Evolutionary conservation across 139 green algal genomes (phyloP), one percentile per base, ranked within the genome.

Genomic region (Chlamydomonas asymmetrica): DNA sequence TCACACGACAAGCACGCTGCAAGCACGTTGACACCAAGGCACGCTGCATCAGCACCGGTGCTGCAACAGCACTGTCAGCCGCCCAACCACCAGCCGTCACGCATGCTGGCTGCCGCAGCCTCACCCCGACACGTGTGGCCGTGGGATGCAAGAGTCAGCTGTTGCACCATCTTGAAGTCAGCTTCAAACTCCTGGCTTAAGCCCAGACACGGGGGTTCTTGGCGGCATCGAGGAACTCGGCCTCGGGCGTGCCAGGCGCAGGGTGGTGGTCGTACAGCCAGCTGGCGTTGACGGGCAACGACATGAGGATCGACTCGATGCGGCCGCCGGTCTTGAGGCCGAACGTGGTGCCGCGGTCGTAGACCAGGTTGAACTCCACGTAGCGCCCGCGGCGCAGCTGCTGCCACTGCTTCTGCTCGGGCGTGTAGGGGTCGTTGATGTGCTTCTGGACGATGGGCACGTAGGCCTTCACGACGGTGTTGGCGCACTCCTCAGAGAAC

Each of bases 341-440:
- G 81, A 99, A 99, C 31, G 91, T 99, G 25, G 97, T 99, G 41
- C 97, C 96, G 54, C 95, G 88, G 85, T 98, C 95, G 85, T 98
- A 97, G 70, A 97, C 92, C 61, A 99, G 89, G 87, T 99, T 99
- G 89, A 98, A 99, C 89, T 99, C 96, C 13, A 98, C 96, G 78
- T 99, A 99, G 18, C 91, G 80, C 8, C 91, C 91, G 32, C 91
- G 82, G 41, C 90, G 79, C 56, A 98, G 64, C 76, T 95, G 91
- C 92, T 99, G 97, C 97, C 97, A 99, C 74, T 92, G 45, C 88
- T 97, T 98, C 76, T 99, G 72, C 85, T 95, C 62, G 40, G 82
- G 63, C 0, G 90, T 97, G 89, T 89, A 99, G 18, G 83, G 34
- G 70, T 97, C 89, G 81, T 95, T 97, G 66, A 80, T 83, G 88